Base-by-base conservation (phyloP, 2,329 filamentous ascomycete species). In the Nemania serpens region DNA sequence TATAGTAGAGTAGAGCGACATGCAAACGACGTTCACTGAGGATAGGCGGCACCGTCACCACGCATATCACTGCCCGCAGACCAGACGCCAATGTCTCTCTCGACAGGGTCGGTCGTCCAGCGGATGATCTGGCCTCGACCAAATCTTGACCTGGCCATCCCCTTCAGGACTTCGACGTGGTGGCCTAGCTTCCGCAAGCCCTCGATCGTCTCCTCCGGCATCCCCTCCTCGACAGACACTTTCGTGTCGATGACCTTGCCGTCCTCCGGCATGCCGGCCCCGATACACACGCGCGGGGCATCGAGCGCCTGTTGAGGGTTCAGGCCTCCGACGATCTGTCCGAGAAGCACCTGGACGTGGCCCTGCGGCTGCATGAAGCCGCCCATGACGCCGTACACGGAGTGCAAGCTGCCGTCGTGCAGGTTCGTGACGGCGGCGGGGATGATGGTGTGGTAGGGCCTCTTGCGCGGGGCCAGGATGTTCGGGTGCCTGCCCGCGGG, bases 351-450 rank as follows among this genome's bases (percentile, higher is more conserved):
- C 76, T 98, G 95, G 0, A 98, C 88, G 62, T 98, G 95, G 20
- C 94, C 95, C 76, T 98, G 95, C 0, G 95, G 95, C 78, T 99
- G 95, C 91, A 98, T 98, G 77, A 96, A 98, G 2, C 93, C 94
- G 54, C 95, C 95, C 95, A 98, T 98, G 62, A 98, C 94, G 55
- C 95, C 95, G 70, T 94, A 97, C 0, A 96, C 90, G 3, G 87
- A 90, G 75, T 97, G 91, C 58, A 98, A 78, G 50, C 84, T 88
- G 25, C 86, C 85, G 68, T 96, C 92, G 4, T 79, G 78, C 17
- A 85, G 74, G 68, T 95, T 92, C 0, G 95, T 98, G 17, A 94
- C 87, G 75, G 98, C 84, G 0, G 91, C 94, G 0, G 95, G 94
- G 70, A 99, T 99, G 75, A 99, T 98, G 55, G 95, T 99, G 76